Percentiles rank a stretch among this genome's conserved stretches.
These are phyloP conservation scores for Neurospora sp. DNA, from an alignment of 495 filamentous ascomycete genomes.

Conservation along the genomic window DNA sequence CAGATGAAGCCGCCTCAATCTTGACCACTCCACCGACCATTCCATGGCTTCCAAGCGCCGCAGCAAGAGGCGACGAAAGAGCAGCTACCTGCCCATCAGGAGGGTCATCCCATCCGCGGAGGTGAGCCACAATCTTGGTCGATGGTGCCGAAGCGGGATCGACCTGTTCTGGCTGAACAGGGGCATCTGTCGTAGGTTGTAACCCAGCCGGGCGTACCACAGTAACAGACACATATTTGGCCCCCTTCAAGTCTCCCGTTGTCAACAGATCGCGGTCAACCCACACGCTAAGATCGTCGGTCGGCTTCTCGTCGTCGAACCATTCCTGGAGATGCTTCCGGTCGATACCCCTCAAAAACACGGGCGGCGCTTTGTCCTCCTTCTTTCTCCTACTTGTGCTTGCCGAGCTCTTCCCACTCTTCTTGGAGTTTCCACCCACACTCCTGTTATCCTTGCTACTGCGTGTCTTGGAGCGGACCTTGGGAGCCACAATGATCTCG, in stretches of 20 bases:
- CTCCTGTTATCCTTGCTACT: slow-evolving; percentile 54
- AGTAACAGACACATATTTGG: slow-evolving; percentile 63
- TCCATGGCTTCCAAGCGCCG: slow-evolving; percentile 53
- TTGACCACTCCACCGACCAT: slow-evolving; percentile 83
- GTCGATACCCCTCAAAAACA: slow-evolving; percentile 74
- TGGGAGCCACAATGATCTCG: slow-evolving; percentile 93
- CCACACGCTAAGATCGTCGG: slow-evolving; percentile 67
- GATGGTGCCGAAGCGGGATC: slow-evolving; percentile 50
- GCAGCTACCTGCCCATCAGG: slow-evolving; percentile 69
- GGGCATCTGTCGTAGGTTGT: slow-evolving; percentile 63
- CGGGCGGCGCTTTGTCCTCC: slow-evolving; percentile 49
- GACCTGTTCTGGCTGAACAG: slow-evolving; percentile 54
- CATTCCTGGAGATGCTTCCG: slow-evolving; percentile 52
- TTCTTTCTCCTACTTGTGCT: slow-evolving; percentile 56
- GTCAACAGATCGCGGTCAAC: slow-evolving; percentile 66
- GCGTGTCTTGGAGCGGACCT: slow-evolving; percentile 44
- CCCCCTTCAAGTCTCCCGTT: slow-evolving; percentile 57
- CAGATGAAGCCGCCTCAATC: slow-evolving; percentile 51
- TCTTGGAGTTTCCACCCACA: slow-evolving; percentile 54
- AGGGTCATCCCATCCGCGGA: slow-evolving; percentile 74
- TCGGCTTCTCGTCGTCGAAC: slow-evolving; percentile 54
- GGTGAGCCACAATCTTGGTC: slow-evolving; percentile 61
- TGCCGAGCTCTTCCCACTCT: slow-evolving; percentile 62
- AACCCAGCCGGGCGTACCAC: slow-evolving; percentile 72
- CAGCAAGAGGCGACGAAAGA: slow-evolving; percentile 66